Conservation (phyloP, 371 early-diverging fungal genomes). For the Massospora cicadina region DNA sequence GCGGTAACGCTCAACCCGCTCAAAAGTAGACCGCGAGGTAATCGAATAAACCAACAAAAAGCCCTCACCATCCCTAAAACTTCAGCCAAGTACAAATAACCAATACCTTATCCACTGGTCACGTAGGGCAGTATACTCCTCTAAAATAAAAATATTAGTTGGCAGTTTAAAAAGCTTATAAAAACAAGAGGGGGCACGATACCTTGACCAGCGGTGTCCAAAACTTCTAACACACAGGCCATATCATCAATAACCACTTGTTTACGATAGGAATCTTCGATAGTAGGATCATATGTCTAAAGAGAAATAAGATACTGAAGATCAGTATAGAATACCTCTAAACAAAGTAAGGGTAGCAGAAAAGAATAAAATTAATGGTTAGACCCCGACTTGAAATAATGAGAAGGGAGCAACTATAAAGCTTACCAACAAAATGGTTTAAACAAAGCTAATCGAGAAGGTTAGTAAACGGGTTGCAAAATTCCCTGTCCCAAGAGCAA, state of each 20-base stretch:
- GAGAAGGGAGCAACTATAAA: neutral
- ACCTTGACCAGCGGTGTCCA: slow-evolving; percentile 90
- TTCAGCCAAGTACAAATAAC: too few species aligned
- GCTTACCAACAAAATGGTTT: slow-evolving; percentile 17
- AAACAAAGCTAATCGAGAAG: slow-evolving; percentile 13
- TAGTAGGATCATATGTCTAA: slow-evolving; percentile 90
- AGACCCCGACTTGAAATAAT: neutral
- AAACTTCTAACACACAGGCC: slow-evolving; percentile 79
- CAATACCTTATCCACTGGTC: slow-evolving; percentile 83
- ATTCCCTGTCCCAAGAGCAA: neutral
- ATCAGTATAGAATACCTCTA: slow-evolving; percentile 4
- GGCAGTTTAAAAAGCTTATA: slow-evolving; percentile 37
- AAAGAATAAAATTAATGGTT: neutral
- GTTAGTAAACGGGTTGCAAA: neutral
- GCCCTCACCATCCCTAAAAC: slow-evolving; percentile 60
- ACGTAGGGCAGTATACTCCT: slow-evolving; percentile 66
- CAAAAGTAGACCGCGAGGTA: slow-evolving; percentile 69
- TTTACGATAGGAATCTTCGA: slow-evolving; percentile 88
- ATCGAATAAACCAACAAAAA: slow-evolving; percentile 80
- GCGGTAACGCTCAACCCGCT: slow-evolving; percentile 57
- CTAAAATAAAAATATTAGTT: slow-evolving; percentile 19
- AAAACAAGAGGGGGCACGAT: slow-evolving; percentile 33
- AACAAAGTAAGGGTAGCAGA: neutral
- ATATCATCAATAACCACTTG: slow-evolving; percentile 94
- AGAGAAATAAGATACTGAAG: neutral